These are phyloP conservation scores for Stephania cephalantha DNA, from an alignment of 164 flowering plant genomes.

Conservation along the genomic window DNA sequence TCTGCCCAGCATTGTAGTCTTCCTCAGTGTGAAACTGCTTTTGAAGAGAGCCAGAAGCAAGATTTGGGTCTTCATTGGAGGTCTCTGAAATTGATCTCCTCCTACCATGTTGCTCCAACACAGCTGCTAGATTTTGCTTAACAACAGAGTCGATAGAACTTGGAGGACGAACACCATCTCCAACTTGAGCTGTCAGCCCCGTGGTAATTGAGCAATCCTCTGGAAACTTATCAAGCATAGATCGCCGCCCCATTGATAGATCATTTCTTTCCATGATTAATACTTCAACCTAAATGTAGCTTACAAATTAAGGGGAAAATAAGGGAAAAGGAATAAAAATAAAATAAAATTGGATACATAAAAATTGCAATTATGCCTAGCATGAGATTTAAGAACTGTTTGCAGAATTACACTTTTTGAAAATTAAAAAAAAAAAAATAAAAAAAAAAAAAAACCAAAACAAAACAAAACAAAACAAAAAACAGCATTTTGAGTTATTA, in stretches of 20 bases:
- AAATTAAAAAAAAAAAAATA: no score
- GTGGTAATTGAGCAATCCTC: conserved; percentile 40
- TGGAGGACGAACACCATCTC: conserved; percentile 25
- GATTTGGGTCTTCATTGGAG: conserved; percentile 37
- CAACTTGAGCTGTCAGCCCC: conserved; percentile 28
- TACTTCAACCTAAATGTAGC: conserved; percentile 67
- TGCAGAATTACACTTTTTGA: no score
- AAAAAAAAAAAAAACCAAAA: no score
- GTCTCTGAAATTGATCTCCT: conserved; percentile 80
- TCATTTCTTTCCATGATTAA: conserved; percentile 62
- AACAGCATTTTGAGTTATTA: no score
- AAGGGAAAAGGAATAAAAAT: background rate
- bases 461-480: no score
- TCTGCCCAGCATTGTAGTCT: conserved; percentile 29
- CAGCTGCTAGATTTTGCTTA: conserved; percentile 65
- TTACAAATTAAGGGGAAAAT: background rate
- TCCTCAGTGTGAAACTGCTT: conserved; percentile 61
- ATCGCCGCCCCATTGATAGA: conserved; percentile 34
- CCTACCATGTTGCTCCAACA: conserved; percentile 74
- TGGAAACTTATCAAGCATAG: conserved; percentile 39
- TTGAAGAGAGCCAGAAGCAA: conserved; percentile 55
- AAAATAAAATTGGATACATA: background rate
- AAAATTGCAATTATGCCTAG: background rate
- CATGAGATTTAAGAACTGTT: no score
- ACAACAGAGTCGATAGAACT: conserved; percentile 42